Percentiles rank a stretch among this genome's conserved stretches.
phyloP scores from a whole-genome alignment of 495 filamentous ascomycete genomes.

The Penicillium mononematosum region DNA sequence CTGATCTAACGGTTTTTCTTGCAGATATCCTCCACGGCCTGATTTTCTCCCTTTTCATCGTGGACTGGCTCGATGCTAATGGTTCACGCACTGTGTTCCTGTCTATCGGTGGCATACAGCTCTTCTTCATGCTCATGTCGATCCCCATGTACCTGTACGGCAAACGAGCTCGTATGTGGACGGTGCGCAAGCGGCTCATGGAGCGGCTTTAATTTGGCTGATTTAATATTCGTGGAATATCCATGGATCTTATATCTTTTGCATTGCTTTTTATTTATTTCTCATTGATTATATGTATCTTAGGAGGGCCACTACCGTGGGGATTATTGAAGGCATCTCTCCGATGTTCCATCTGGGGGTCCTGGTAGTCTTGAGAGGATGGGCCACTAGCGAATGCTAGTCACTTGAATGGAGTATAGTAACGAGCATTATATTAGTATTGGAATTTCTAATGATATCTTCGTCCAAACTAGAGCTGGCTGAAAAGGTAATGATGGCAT shows the following conservation, averaged over 20 bases:
- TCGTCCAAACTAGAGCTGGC: too few species aligned
- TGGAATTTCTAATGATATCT: too few species aligned
- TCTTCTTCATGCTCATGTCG: slow-evolving; percentile 68
- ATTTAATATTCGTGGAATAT: neutral
- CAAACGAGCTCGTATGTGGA: slow-evolving; percentile 96
- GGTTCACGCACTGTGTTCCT: slow-evolving; percentile 78
- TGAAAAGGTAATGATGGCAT: too few species aligned
- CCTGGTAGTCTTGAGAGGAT: too few species aligned
- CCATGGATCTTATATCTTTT: neutral
- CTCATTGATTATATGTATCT: neutral
- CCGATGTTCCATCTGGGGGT: neutral
- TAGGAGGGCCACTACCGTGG: neutral
- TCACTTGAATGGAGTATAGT: too few species aligned
- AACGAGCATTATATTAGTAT: too few species aligned
- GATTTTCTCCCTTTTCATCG: slow-evolving; percentile 89
- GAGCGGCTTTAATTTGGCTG: slow-evolving; percentile 64
- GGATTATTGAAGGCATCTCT: neutral
- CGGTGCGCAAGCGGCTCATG: slow-evolving; percentile 83
- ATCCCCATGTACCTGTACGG: slow-evolving; percentile 97
- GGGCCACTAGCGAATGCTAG: too few species aligned
- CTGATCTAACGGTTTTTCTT: slow-evolving; percentile 9
- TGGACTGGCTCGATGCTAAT: slow-evolving; percentile 72
- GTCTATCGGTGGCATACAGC: slow-evolving; percentile 81
- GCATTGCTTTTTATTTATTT: neutral
- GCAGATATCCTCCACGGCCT: slow-evolving; percentile 82